phyloP scores from a whole-genome alignment of 2,329 filamentous ascomycete genomes.

The Xylaria sp. region DNA sequence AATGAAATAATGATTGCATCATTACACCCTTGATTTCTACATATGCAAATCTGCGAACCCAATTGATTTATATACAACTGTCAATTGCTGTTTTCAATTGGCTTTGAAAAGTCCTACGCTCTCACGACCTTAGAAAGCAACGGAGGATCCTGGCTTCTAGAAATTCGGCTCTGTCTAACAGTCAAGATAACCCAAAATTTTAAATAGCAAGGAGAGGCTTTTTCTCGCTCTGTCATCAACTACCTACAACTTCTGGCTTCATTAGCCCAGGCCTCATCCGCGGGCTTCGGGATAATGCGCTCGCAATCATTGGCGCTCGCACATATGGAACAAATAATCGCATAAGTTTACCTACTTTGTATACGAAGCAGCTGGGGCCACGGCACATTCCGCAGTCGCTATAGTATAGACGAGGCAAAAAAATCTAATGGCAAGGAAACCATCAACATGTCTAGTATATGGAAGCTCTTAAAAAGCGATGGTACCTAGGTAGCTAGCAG shows the following conservation, averaged over 20 bases:
- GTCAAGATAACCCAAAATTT: neutral
- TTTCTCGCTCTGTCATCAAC: neutral
- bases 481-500: neutral
- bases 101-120: neutral
- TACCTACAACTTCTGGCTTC: neutral
- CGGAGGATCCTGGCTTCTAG: neutral
- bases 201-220: neutral
- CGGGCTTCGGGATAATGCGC: neutral
- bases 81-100: neutral
- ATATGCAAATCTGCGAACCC: too few species aligned
- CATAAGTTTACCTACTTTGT: neutral
- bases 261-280: neutral
- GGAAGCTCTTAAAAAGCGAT: neutral
- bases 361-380: neutral
- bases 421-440: neutral
- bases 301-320: too few species aligned
- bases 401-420: neutral
- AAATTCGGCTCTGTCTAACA: neutral
- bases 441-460: neutral
- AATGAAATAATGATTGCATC: slow-evolving; percentile 11
- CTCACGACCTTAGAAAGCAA: neutral
- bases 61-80: too few species aligned
- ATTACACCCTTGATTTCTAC: neutral
- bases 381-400: neutral
- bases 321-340: too few species aligned